These are phyloP conservation scores for Citeromyces nyonsensis DNA, from an alignment of 805 yeast genomes.

Conservation along the genomic window DNA sequence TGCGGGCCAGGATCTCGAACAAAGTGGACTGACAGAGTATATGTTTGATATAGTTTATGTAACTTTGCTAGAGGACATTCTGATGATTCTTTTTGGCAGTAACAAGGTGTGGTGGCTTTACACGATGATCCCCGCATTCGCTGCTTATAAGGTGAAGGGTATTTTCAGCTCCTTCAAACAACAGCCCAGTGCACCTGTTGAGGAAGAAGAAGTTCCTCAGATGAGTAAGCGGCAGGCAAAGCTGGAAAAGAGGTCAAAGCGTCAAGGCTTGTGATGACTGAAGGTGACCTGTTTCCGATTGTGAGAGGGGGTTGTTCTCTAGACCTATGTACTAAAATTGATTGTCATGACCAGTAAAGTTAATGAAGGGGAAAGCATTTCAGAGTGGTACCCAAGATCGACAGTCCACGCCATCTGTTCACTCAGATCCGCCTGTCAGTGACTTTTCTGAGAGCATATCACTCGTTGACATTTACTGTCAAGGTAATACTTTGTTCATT, in stretches of 20 bases:
- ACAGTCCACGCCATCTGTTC: too few relatives aligned
- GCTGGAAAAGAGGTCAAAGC: slow-evolving; percentile 14
- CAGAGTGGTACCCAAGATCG: too few relatives aligned
- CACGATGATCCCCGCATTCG: slow-evolving; percentile 30
- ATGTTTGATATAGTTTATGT: slow-evolving; percentile 56
- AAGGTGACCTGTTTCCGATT: not conserved
- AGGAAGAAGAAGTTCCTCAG: slow-evolving; percentile 6
- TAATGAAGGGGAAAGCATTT: too few relatives aligned
- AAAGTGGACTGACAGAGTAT: slow-evolving; percentile 55
- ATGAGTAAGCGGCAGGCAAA: slow-evolving; percentile 21
- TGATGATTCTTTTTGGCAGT: slow-evolving; percentile 37
- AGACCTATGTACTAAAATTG: not conserved
- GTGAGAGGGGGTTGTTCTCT: not conserved
- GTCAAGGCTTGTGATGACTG: not conserved
- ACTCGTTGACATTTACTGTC: too few relatives aligned
- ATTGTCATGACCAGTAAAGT: too few relatives aligned
- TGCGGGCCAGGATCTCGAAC: slow-evolving; percentile 48
- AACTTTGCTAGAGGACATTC: slow-evolving; percentile 40
- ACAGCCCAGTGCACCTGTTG: slow-evolving; percentile 1
- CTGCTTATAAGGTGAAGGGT: slow-evolving; percentile 22
- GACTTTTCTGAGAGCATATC: too few relatives aligned
- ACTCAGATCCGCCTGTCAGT: too few relatives aligned
- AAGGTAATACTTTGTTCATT: too few relatives aligned
- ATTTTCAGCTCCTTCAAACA: slow-evolving; percentile 4
- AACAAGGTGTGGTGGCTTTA: slow-evolving; percentile 46